Percentiles rank a stretch among this genome's conserved stretches.
Conservation (phyloP, 352 stramenopile species). For the Globisporangium emineosum region DNA sequence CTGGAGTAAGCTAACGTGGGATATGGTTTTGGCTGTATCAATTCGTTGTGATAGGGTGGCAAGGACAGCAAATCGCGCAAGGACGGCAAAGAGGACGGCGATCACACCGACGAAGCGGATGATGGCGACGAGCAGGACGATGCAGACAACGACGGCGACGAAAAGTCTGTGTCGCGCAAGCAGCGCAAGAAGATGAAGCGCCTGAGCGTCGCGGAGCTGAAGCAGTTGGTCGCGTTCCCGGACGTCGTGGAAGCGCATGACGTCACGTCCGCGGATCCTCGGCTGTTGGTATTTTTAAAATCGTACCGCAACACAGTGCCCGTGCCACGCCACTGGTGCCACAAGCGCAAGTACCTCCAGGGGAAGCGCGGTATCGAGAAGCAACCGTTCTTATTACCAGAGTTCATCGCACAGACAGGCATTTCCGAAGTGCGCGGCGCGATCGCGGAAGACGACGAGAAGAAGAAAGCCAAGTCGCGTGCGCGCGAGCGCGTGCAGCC, state of each 20-base stretch:
- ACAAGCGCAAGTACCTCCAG: conserved; percentile 99
- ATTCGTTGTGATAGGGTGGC: neutral
- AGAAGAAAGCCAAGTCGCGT: conserved; percentile 91
- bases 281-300: conserved; percentile 96
- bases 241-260: conserved; percentile 97
- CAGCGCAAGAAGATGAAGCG: conserved; percentile 93
- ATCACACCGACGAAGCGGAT: conserved; percentile 7
- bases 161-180: conserved; percentile 84
- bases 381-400: conserved; percentile 91
- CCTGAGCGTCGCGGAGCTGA: conserved; percentile 95
- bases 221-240: conserved; percentile 91
- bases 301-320: conserved; percentile 94
- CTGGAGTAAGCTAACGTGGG: neutral
- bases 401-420: conserved; percentile 97
- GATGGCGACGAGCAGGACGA: conserved; percentile 2
- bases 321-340: conserved; percentile 96
- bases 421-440: conserved; percentile 81
- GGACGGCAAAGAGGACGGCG: conserved; percentile 15
- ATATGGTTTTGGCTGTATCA: neutral
- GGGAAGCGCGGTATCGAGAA: conserved; percentile 97
- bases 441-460: conserved; percentile 82
- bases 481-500: conserved; percentile 92
- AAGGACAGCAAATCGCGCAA: conserved; percentile 11
- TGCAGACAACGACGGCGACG: conserved; percentile 17
- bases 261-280: conserved; percentile 93